Evolutionary conservation across 257 asterid genomes (phyloP).

Genomic region (Echites panduratus): DNA sequence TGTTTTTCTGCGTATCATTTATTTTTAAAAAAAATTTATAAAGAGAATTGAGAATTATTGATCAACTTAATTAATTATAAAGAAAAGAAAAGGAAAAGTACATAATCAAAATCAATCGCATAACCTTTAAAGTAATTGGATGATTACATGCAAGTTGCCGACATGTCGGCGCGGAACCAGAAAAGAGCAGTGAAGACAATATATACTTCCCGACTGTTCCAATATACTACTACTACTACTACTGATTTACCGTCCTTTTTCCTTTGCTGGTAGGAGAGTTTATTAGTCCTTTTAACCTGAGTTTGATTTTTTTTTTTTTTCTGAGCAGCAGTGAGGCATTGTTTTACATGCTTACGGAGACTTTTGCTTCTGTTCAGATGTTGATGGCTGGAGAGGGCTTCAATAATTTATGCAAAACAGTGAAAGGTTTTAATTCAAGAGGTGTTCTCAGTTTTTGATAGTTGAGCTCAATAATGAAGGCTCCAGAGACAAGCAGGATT

Average conservation of each 20-base stretch:
- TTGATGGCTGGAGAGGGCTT: neutral
- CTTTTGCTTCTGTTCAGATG: neutral
- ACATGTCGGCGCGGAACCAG: constrained; percentile 51
- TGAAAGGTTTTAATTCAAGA: constrained; percentile 4
- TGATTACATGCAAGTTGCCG: constrained; percentile 33
- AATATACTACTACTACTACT: too few relatives aligned
- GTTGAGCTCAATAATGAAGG: constrained; percentile 13
- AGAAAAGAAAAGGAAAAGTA: too few relatives aligned
- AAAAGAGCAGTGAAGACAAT: constrained; percentile 26
- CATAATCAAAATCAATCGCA: too few relatives aligned
- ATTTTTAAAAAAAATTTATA: too few relatives aligned
- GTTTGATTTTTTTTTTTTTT: neutral
- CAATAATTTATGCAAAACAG: constrained; percentile 15
- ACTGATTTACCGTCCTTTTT: constrained; percentile 13
- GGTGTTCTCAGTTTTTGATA: neutral
- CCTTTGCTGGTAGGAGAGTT: neutral
- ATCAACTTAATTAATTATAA: too few relatives aligned
- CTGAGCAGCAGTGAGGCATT: constrained; percentile 2
- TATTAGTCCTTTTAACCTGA: neutral
- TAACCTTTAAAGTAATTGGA: neutral
- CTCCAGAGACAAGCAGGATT: neutral
- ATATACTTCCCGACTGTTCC: constrained; percentile 13
- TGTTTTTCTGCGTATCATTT: too few relatives aligned
- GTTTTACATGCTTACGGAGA: constrained; percentile 1
- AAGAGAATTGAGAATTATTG: too few relatives aligned